Evolutionary conservation across 345 rosid genomes (phyloP), one percentile per base, ranked within the genome.

Genomic region (Moricandia moricandioides): DNA sequence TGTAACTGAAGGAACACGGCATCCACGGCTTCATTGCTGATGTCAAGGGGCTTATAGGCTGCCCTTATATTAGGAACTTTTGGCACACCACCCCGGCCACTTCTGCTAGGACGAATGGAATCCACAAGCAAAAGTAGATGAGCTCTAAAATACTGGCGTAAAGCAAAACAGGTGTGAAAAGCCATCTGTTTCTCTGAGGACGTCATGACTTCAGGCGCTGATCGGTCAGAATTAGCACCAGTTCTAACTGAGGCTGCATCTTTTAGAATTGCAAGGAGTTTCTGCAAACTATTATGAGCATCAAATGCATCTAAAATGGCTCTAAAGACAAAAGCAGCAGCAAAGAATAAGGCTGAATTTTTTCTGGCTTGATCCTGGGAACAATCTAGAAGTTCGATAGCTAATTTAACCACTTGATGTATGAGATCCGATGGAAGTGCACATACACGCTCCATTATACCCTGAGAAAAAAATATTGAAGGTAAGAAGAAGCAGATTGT

Each of bases 221-320:
- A 87, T 47, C 91, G 92, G 75, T 95, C 97, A 59, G 97, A 85
- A 78, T 87, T 92, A 65, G 84, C 83, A 69, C 99, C 99, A 77
- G 97, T 89, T 79, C 99, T 90, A 61, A 90, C 97, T 10, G 90
- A 83, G 51, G 98, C 98, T 72, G 96, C 98, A 75, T 88, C 89
- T 79, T 78, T 88, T 69, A 95, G 76, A 61, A 92, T 85, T 73
- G 84, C 86, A 81, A 95, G 83, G 65, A 90, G 70, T 84, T 95
- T 95, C 79, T 86, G 93, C 72, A 92, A 68, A 65, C 97, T 91
- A 89, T 92, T 92, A 68, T 86, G 89, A 71, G 85, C 84, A 85
- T 95, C 99, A 83, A 92, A 95, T 66, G 99, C 96, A 89, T 92
- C 99, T 79, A 92, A 83, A 81, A 95, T 85, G 40, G 99, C 99